Evolutionary conservation across 768 basidiomycete genomes (phyloP).

Genomic region (Arthromyces matolae): DNA sequence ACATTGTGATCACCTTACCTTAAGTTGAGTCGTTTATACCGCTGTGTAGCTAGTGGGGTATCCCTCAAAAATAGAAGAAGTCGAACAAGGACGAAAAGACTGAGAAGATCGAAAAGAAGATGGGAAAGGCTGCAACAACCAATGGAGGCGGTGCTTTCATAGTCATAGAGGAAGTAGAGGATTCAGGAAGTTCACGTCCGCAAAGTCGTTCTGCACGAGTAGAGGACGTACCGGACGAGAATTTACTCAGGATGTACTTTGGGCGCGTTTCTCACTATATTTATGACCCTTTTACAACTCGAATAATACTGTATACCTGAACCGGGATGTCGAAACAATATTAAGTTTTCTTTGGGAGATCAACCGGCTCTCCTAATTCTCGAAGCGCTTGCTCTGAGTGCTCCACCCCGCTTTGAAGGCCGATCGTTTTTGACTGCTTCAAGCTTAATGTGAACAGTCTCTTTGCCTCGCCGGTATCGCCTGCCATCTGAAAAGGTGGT

Average conservation of each 20-base stretch:
- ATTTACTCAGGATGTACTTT: constrained; percentile 11
- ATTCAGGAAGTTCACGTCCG: too few species aligned
- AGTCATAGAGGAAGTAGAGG: too few species aligned
- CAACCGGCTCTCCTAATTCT: constrained; percentile 1
- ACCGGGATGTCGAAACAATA: neutral
- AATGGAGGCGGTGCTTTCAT: too few species aligned
- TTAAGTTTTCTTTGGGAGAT: neutral
- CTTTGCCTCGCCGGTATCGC: constrained; percentile 33
- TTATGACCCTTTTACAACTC: constrained; percentile 1
- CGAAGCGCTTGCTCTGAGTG: constrained; percentile 29
- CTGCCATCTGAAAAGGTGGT: constrained; percentile 29
- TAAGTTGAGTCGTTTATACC: too few species aligned
- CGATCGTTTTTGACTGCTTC: constrained; percentile 35
- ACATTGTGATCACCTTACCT: too few species aligned
- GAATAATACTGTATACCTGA: neutral
- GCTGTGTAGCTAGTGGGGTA: too few species aligned
- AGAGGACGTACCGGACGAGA: too few species aligned
- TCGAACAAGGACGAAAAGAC: too few species aligned
- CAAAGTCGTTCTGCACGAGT: too few species aligned
- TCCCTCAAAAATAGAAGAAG: too few species aligned
- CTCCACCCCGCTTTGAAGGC: constrained; percentile 29
- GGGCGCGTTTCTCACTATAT: neutral
- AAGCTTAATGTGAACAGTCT: constrained; percentile 30
- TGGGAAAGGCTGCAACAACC: too few species aligned
- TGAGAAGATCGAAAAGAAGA: too few species aligned